A percentile compares a stretch with the other conserved stretches of the same genome.
Evolutionary conservation across 1,284 basidiomycete species (phyloP).

Genomic region (Neonothopanus nambi): DNA sequence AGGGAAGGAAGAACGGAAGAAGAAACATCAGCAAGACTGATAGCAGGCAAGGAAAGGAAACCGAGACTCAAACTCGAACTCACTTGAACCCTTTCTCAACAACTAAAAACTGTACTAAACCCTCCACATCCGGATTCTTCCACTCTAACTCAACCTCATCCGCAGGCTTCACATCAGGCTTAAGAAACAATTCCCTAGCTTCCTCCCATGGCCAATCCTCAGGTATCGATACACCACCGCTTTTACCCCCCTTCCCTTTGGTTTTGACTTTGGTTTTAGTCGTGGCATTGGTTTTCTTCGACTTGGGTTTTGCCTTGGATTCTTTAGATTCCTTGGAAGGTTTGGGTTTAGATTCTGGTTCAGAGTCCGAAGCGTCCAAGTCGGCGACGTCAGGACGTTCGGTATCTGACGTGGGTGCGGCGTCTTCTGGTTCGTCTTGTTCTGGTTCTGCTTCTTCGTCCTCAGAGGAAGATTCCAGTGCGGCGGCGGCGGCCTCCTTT

Average conservation of each 20-base stretch:
- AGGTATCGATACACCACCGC: slow-evolving; percentile 80
- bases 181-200: slow-evolving; percentile 87
- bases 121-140: slow-evolving; percentile 92
- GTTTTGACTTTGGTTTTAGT: no score
- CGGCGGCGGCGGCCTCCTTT: slow-evolving; percentile 55
- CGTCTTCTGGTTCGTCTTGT: slow-evolving; percentile 22
- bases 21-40: neutral
- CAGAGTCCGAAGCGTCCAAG: slow-evolving; percentile 23
- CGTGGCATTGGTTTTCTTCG: no score
- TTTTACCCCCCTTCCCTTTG: no score
- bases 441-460: slow-evolving; percentile 23
- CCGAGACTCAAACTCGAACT: slow-evolving; percentile 37
- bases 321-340: no score
- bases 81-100: slow-evolving; percentile 97
- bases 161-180: slow-evolving; percentile 87
- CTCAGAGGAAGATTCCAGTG: slow-evolving; percentile 21
- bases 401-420: slow-evolving; percentile 33
- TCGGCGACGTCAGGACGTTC: slow-evolving; percentile 18
- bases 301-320: slow-evolving; percentile 23
- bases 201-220: slow-evolving; percentile 97
- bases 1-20: neutral
- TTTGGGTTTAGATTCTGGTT: slow-evolving; percentile 28
- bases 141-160: slow-evolving; percentile 94
- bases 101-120: slow-evolving; percentile 92
- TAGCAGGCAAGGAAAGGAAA: slow-evolving; percentile 3